phyloP scores from a whole-genome alignment of 805 yeast genomes.

The Pichia gijzeniarum region DNA sequence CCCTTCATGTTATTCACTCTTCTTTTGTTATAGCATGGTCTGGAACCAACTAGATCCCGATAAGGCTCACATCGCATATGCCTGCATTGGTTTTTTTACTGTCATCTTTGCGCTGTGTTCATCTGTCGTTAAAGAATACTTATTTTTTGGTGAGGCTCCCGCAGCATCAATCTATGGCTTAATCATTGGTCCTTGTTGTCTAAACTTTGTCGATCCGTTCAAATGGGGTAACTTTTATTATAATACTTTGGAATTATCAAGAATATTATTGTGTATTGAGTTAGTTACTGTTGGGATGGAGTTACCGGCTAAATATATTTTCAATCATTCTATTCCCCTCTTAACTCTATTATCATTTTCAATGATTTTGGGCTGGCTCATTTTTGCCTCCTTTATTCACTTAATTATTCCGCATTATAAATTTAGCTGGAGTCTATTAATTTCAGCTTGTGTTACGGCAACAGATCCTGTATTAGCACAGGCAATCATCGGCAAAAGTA shows the following conservation, averaged over 20 bases:
- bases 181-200: conserved; percentile 50
- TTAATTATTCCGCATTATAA: conserved; percentile 48
- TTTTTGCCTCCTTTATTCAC: conserved; percentile 57
- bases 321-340: conserved; percentile 48
- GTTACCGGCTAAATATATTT: conserved; percentile 57
- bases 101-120: conserved; percentile 51
- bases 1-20: too few relatives aligned
- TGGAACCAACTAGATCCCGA: conserved; percentile 27
- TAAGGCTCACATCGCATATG: conserved; percentile 35
- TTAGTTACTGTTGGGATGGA: conserved; percentile 65
- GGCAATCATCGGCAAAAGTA: conserved; percentile 64
- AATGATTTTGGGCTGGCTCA: conserved; percentile 64
- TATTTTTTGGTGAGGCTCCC: conserved; percentile 60
- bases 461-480: conserved; percentile 71
- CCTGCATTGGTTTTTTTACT: conserved; percentile 57
- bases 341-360: conserved; percentile 53
- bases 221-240: conserved; percentile 47
- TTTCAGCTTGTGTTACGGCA: conserved; percentile 68
- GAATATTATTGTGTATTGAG: conserved; percentile 61
- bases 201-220: conserved; percentile 49
- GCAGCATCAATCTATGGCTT: conserved; percentile 56
- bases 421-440: conserved; percentile 49
- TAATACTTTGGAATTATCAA: conserved; percentile 49
- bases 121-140: conserved; percentile 45
- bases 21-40: too few relatives aligned